Evolutionary conservation across 2,329 filamentous ascomycete species (phyloP).

Genomic region (Sporothrix phasma): DNA sequence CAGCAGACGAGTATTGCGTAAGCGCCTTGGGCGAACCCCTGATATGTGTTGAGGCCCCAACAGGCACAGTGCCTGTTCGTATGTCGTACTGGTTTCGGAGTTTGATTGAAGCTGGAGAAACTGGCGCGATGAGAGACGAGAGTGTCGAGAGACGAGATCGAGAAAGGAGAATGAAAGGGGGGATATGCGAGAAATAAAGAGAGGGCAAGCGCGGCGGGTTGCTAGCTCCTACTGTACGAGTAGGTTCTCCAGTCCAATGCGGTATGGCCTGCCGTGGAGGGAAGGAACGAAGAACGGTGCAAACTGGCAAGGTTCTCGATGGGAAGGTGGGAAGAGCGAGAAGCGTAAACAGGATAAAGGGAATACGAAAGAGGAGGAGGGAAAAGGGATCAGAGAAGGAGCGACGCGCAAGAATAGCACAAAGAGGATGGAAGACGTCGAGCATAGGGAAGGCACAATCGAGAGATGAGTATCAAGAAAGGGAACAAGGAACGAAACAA

Average conservation of each 20-base stretch:
- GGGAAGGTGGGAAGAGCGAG: not conserved
- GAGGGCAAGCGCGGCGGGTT: slow-evolving; percentile 3
- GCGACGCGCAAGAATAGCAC: not conserved
- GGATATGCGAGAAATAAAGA: not conserved
- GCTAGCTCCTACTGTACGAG: too few species aligned
- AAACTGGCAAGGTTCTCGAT: too few species aligned
- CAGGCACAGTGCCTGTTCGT: not conserved
- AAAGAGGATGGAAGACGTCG: not conserved
- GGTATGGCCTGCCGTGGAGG: slow-evolving; percentile 2
- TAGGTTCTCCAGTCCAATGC: not conserved
- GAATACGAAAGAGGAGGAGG: not conserved
- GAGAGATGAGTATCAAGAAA: not conserved
- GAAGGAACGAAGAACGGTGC: not conserved
- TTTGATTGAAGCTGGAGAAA: not conserved
- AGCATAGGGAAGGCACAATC: not conserved
- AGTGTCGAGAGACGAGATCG: not conserved
- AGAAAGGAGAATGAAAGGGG: not conserved
- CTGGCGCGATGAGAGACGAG: too few species aligned
- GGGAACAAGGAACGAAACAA: not conserved
- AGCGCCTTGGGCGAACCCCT: not conserved
- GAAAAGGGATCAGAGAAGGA: not conserved
- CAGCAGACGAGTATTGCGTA: not conserved
- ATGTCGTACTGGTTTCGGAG: not conserved
- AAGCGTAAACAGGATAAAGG: not conserved
- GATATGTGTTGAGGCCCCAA: not conserved